Conservation (phyloP, 2,329 filamentous ascomycete genomes). For the Zalaria sp. region DNA sequence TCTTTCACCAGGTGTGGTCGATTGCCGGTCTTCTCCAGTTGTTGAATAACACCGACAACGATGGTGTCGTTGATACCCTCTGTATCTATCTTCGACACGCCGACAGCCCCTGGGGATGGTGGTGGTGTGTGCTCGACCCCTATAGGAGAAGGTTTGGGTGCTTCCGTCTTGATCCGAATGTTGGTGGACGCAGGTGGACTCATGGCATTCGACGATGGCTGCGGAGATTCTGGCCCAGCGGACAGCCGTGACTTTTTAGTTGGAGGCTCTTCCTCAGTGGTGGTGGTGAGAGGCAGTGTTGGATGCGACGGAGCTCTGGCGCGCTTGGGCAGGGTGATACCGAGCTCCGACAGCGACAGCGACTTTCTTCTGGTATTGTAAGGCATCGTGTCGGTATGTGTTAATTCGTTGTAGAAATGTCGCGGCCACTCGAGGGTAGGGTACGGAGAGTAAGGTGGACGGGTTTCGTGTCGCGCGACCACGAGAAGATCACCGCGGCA, state of each 20-base stretch:
- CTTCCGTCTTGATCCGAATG: slow-evolving; percentile 33
- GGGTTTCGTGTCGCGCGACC: not conserved
- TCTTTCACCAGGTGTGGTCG: slow-evolving; percentile 91
- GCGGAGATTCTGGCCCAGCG: slow-evolving; percentile 35
- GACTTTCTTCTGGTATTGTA: slow-evolving; percentile 98
- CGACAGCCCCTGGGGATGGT: slow-evolving; percentile 50
- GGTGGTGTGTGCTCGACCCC: slow-evolving; percentile 61
- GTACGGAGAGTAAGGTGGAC: not conserved
- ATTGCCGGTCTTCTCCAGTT: slow-evolving; percentile 81
- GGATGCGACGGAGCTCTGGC: slow-evolving; percentile 30
- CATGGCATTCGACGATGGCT: slow-evolving; percentile 20
- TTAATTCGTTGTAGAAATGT: not conserved
- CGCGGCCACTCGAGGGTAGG: not conserved
- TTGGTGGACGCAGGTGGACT: slow-evolving; percentile 30
- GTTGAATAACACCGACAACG: slow-evolving; percentile 76
- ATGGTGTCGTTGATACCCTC: slow-evolving; percentile 89
- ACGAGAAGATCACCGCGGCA: not conserved
- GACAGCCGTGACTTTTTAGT: slow-evolving; percentile 59
- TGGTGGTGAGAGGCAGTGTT: slow-evolving; percentile 48
- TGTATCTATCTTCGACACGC: slow-evolving; percentile 50
- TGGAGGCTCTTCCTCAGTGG: slow-evolving; percentile 40
- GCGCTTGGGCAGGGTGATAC: slow-evolving; percentile 63
- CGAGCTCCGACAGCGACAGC: slow-evolving; percentile 79
- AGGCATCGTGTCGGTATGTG: slow-evolving; percentile 46
- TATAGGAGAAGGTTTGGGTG: slow-evolving; percentile 30